phyloP scores from a whole-genome alignment of 2,329 filamentous ascomycete genomes.

The Davidsoniella eucalypti region DNA sequence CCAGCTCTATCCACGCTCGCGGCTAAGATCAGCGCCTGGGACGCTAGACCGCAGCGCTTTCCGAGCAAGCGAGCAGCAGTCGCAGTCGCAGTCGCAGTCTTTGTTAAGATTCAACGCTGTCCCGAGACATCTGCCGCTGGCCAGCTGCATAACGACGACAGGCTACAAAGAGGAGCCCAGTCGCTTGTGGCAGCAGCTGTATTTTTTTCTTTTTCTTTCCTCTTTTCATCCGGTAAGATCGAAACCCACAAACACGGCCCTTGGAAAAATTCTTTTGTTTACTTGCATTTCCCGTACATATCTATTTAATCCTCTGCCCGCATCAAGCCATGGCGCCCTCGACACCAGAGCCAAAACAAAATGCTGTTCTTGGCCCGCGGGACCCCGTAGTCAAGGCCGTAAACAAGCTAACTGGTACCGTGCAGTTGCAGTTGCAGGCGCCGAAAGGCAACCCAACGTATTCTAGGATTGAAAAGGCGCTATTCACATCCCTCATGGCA shows the following conservation, averaged over 20 bases:
- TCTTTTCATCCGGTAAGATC: not conserved
- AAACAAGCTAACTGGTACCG: not conserved
- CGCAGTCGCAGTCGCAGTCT: too few relatives aligned
- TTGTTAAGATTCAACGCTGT: too few relatives aligned
- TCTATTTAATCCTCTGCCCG: not conserved
- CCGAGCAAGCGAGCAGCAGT: not conserved
- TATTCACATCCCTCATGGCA: constrained; percentile 47
- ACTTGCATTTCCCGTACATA: not conserved
- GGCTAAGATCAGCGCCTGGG: constrained; percentile 1
- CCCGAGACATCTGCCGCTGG: too few relatives aligned
- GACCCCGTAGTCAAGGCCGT: not conserved
- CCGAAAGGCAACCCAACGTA: not conserved
- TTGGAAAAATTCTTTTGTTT: not conserved
- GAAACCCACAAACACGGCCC: too few relatives aligned
- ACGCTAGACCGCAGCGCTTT: not conserved
- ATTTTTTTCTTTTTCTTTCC: not conserved
- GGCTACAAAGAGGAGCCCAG: not conserved
- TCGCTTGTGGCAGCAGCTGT: too few relatives aligned
- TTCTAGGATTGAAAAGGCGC: not conserved
- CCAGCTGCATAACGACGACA: not conserved
- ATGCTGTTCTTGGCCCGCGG: not conserved
- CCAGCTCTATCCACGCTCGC: not conserved
- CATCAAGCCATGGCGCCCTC: not conserved
- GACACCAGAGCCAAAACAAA: not conserved
- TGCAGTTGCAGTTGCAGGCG: not conserved